Evolutionary conservation across 1,284 basidiomycete genomes (phyloP).

Genomic region (Moesziomyces sp.): DNA sequence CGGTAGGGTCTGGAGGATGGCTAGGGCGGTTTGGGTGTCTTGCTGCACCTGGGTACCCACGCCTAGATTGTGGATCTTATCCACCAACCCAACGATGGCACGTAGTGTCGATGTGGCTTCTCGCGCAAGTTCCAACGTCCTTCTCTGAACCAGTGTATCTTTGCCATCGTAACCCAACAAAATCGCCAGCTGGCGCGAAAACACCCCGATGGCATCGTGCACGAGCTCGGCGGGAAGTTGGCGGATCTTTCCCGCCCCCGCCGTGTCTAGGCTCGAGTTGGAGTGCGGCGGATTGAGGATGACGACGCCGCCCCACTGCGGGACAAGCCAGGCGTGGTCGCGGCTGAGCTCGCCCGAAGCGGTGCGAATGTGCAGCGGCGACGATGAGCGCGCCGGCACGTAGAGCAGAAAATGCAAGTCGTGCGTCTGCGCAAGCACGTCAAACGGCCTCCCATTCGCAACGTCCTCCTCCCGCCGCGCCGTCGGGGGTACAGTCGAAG

Average conservation of each 20-base stretch:
- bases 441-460: conserved; percentile 14
- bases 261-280: neutral
- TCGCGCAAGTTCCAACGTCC: conserved; percentile 50
- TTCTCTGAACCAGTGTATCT: conserved; percentile 32
- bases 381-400: conserved; percentile 77
- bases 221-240: conserved; percentile 68
- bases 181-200: conserved; percentile 78
- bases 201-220: conserved; percentile 75
- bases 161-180: conserved; percentile 76
- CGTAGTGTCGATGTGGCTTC: conserved; percentile 49
- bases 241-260: neutral
- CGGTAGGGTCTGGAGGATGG: conserved; percentile 56
- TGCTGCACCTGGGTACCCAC: conserved; percentile 50
- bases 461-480: neutral
- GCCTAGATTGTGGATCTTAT: conserved; percentile 60
- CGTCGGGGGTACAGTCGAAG: conserved; percentile 34
- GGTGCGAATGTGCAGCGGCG: conserved; percentile 79
- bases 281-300: conserved; percentile 73
- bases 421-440: conserved; percentile 66
- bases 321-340: conserved; percentile 80
- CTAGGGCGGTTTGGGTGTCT: conserved; percentile 23
- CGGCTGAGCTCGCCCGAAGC: conserved; percentile 4
- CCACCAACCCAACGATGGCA: conserved; percentile 55
- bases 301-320: conserved; percentile 93
- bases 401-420: conserved; percentile 93